These are phyloP conservation scores for Chlamydomonas sphaeroides DNA, from an alignment of 139 green algal species.

Conservation along the genomic window DNA sequence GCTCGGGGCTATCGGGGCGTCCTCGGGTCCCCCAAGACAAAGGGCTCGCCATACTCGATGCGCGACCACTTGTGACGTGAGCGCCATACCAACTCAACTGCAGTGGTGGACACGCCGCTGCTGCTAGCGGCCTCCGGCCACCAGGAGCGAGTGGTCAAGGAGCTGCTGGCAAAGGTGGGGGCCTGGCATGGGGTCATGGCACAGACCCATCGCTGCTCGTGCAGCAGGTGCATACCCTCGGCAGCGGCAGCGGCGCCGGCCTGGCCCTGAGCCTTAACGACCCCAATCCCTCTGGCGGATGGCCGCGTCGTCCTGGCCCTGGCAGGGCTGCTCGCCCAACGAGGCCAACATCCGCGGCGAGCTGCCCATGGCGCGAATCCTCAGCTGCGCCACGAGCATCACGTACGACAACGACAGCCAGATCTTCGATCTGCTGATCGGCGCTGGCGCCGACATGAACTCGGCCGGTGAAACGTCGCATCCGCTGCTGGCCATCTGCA, in stretches of 20 bases:
- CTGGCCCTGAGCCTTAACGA: too few relatives aligned
- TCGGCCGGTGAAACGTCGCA: neutral
- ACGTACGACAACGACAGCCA: slow-evolving; percentile 24
- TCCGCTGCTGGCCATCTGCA: slow-evolving; percentile 45
- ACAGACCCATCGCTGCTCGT: too few relatives aligned
- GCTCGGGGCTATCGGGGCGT: too few relatives aligned
- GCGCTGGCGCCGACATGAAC: slow-evolving; percentile 13
- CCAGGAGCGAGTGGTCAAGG: slow-evolving; percentile 31
- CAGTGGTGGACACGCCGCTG: slow-evolving; percentile 39
- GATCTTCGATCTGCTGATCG: slow-evolving; percentile 38
- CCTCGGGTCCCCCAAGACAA: too few relatives aligned
- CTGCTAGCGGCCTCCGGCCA: slow-evolving; percentile 34
- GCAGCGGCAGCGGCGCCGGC: too few relatives aligned
- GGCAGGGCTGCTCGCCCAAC: slow-evolving; percentile 7
- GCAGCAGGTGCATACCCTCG: too few relatives aligned
- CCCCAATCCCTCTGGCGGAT: too few relatives aligned
- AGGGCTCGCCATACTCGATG: too few relatives aligned
- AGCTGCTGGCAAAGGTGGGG: neutral
- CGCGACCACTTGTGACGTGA: too few relatives aligned
- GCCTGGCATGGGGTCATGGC: too few relatives aligned
- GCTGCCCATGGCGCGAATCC: slow-evolving; percentile 31
- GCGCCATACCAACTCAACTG: too few relatives aligned
- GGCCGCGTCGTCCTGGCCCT: too few relatives aligned
- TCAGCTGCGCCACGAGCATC: slow-evolving; percentile 12
- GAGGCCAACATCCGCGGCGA: slow-evolving; percentile 31